Base-by-base conservation (phyloP, 169 alveolate genomes). In the Miamiensis avidus region DNA sequence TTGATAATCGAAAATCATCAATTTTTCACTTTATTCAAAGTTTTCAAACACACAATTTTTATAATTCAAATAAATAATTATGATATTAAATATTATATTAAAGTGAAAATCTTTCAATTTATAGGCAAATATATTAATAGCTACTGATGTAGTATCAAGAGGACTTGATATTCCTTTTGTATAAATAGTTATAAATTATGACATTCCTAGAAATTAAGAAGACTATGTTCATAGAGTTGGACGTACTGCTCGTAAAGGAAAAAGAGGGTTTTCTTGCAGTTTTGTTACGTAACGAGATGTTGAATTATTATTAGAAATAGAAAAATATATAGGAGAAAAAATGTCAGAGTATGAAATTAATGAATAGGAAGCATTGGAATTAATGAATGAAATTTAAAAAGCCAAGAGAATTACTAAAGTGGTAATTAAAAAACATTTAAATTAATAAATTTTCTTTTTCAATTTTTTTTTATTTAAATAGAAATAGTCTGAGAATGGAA, bases 101-200 rank as follows among this genome's bases (percentile, higher is more conserved):
- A n/a, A n/a, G 4, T 49, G 20, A 49, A 11, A 49, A 49, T 20
- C 4, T 49, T 34, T 77, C 83, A 29, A 82, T 64, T 49, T 49
- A 49, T 49, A 49, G 69, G 89, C 79, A 25, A 79, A 81, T 74
- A 97, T 98, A 75, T 92, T 99, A 82, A 99, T 99, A 11, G 99
- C 99, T 31, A 98, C 99, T 1, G 99, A 99, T 90, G 99, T 99
- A 29, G 99, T 99, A 1, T 99, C 99, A 31, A 93, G 99, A 84
- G 99, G 99, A 0, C 89, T 99, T 31, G 99, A 99, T 89, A 98
- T 99, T 76, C 98, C 98, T 26, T 95, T 98, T 87, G 98, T 98
- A 72, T 96, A 97, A 33, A 98, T 95, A 82, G 99, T 98, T 29
- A 96, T 99, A 34, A 98, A 98, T 93, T 97, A 96, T 85, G 99